These are phyloP conservation scores for Suhomyces sp. DNA, from an alignment of 805 yeast species.

Conservation along the genomic window DNA sequence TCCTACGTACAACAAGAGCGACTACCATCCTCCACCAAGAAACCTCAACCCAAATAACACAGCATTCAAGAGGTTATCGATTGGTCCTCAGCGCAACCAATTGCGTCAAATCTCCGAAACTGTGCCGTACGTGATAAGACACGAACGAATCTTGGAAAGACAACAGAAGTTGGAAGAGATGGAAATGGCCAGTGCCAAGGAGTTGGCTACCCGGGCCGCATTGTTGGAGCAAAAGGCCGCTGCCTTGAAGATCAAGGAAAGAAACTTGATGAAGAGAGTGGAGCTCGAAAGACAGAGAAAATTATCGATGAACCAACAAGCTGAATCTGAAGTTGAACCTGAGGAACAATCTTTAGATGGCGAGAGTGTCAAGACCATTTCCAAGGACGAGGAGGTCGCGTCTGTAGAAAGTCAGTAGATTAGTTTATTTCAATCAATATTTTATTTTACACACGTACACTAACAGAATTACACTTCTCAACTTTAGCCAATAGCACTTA, in stretches of 20 bases:
- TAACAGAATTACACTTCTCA: no score
- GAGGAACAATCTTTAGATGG: slow-evolving; percentile 1
- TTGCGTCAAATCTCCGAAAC: slow-evolving; percentile 78
- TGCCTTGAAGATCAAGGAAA: slow-evolving; percentile 66
- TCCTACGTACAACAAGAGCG: slow-evolving; percentile 7
- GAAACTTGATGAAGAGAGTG: slow-evolving; percentile 43
- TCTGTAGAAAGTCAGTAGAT: neutral
- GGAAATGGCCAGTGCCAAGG: slow-evolving; percentile 75
- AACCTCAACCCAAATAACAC: slow-evolving; percentile 22
- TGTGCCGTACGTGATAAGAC: slow-evolving; percentile 78
- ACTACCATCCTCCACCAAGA: slow-evolving; percentile 13
- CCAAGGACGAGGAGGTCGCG: neutral
- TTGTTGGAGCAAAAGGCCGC: slow-evolving; percentile 73
- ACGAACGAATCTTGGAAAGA: slow-evolving; percentile 69
- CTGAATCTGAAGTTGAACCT: neutral
- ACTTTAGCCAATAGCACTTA: no score
- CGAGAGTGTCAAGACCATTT: neutral
- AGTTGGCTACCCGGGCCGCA: slow-evolving; percentile 69
- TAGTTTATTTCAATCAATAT: neutral
- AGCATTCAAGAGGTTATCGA: slow-evolving; percentile 42
- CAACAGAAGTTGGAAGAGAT: slow-evolving; percentile 76
- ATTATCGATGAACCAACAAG: neutral
- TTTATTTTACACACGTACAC: neutral
- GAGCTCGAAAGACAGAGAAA: slow-evolving; percentile 21
- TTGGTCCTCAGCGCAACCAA: slow-evolving; percentile 55